Conservation (phyloP, 306 rosid species). For the Vigna trinervia region DNA sequence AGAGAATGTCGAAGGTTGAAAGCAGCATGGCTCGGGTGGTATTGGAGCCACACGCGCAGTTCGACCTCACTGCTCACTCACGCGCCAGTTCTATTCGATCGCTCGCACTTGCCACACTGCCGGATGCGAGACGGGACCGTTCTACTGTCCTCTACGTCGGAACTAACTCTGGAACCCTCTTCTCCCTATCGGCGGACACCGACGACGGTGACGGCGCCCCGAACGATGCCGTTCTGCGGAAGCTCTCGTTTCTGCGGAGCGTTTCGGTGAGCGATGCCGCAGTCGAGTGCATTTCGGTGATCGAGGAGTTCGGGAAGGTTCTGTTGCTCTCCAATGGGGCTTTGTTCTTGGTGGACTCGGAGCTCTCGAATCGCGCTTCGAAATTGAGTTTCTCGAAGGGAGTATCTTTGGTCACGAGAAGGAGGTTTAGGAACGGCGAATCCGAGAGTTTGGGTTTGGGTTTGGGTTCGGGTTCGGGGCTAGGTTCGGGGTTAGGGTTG, state of each 20-base stretch:
- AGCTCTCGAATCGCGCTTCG: conserved; percentile 56
- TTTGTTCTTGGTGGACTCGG: conserved; percentile 68
- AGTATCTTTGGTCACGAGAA: conserved; percentile 62
- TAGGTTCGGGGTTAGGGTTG: conserved; percentile 51
- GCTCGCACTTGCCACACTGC: conserved; percentile 54
- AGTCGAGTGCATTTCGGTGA: conserved; percentile 58
- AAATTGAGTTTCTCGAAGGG: conserved; percentile 71
- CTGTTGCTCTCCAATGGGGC: conserved; percentile 75
- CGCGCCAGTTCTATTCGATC: conserved; percentile 62
- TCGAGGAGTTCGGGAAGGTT: conserved; percentile 61
- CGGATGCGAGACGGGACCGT: conserved; percentile 25
- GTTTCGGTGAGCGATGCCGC: conserved; percentile 61
- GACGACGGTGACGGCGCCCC: not conserved
- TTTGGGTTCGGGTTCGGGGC: conserved; percentile 40
- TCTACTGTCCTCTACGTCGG: conserved; percentile 67
- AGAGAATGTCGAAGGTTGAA: conserved; percentile 63
- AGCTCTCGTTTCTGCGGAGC: conserved; percentile 57
- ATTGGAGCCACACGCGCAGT: conserved; percentile 73
- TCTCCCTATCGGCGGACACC: conserved; percentile 62
- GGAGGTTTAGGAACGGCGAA: conserved; percentile 60
- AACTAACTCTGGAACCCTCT: conserved; percentile 70
- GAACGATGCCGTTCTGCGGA: conserved; percentile 38
- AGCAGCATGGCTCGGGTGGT: conserved; percentile 66
- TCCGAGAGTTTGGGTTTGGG: conserved; percentile 50
- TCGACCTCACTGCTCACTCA: conserved; percentile 63